Evolutionary conservation across 352 stramenopile genomes (phyloP).

Genomic region (Halophytophthora polymorphica): DNA sequence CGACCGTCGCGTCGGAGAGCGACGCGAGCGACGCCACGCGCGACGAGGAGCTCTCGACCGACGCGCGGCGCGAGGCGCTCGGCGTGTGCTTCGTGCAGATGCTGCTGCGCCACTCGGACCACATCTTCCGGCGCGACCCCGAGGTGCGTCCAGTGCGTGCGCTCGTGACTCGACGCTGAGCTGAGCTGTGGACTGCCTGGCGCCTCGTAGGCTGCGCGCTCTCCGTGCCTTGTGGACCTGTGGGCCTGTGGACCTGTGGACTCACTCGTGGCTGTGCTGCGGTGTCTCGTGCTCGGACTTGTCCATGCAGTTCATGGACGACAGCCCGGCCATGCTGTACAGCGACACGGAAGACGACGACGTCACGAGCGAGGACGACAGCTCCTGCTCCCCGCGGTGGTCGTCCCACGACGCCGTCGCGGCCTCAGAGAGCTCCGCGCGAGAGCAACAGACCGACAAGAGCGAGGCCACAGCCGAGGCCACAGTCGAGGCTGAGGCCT

Average conservation of each 20-base stretch:
- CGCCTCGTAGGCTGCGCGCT: no score
- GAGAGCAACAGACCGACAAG: constrained; percentile 1
- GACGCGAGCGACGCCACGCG: constrained; percentile 1
- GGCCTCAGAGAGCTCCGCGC: constrained; percentile 5
- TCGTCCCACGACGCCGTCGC: constrained; percentile 5
- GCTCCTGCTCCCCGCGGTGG: not conserved
- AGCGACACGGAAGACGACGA: constrained; percentile 68
- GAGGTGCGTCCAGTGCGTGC: no score
- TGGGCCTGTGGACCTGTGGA: no score
- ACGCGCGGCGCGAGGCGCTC: constrained; percentile 16
- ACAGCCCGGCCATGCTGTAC: constrained; percentile 31
- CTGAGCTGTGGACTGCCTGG: no score
- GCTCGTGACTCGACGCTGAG: no score
- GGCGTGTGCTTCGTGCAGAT: constrained; percentile 61
- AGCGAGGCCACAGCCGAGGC: not conserved
- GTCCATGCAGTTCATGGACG: constrained; percentile 11
- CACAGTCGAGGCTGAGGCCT: not conserved
- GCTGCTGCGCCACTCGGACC: constrained; percentile 52
- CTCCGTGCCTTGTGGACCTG: no score
- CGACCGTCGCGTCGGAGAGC: not conserved
- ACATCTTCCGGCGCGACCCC: constrained; percentile 67
- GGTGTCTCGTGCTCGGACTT: no score
- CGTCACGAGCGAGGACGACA: constrained; percentile 31
- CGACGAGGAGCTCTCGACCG: not conserved
- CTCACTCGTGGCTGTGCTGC: no score